Percentiles rank a stretch among this genome's conserved stretches.
These are phyloP conservation scores for Microsporum ferrugineum DNA, from an alignment of 2,329 filamentous ascomycete species.

Conservation along the genomic window DNA sequence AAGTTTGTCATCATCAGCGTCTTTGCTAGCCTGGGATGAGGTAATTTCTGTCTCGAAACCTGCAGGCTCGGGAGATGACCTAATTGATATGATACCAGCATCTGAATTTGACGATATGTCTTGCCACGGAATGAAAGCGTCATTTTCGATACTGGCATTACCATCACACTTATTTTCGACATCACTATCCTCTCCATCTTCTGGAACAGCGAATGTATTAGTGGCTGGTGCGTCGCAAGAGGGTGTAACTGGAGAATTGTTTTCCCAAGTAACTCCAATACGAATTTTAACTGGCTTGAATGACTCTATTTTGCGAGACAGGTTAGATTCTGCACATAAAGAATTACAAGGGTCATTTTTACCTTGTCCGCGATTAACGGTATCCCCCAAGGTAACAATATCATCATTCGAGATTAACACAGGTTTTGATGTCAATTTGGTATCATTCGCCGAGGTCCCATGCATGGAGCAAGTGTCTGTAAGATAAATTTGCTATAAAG, in stretches of 20 bases:
- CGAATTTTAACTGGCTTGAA: background rate
- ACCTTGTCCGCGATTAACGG: conserved; percentile 40
- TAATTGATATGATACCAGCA: background rate
- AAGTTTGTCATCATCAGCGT: background rate
- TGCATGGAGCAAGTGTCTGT: conserved; percentile 50
- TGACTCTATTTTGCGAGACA: background rate
- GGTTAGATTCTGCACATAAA: background rate
- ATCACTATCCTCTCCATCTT: background rate
- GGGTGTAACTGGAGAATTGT: background rate
- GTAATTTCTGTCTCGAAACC: background rate
- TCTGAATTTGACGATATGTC: background rate
- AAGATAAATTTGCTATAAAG: conserved; percentile 36
- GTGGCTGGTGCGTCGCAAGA: background rate
- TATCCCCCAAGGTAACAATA: conserved; percentile 36
- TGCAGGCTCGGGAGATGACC: background rate
- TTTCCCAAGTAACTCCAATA: background rate
- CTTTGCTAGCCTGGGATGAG: background rate
- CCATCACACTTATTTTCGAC: background rate
- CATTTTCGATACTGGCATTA: background rate
- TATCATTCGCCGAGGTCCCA: conserved; percentile 46
- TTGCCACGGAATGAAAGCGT: background rate
- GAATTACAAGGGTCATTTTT: conserved; percentile 11
- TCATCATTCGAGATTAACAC: conserved; percentile 30
- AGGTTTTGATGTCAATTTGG: conserved; percentile 29
- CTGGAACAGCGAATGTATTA: conserved; percentile 1